Percentiles rank a stretch among this genome's conserved stretches.
phyloP scores from a whole-genome alignment of 768 basidiomycete genomes.

The Neoboletus subvelutipes region DNA sequence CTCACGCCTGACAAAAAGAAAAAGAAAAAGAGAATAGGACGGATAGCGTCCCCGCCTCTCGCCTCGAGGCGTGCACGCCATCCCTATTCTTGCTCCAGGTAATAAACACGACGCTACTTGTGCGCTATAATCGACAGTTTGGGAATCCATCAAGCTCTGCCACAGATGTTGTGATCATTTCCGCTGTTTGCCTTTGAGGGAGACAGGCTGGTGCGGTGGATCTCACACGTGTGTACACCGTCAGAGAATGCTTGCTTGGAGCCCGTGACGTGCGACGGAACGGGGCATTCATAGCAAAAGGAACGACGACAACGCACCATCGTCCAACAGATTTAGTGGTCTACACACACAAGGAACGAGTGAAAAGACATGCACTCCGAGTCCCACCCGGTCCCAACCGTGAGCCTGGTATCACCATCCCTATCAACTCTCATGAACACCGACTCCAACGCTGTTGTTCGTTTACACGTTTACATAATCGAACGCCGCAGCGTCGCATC shows the following conservation, averaged over 20 bases:
- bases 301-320: background rate
- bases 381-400: slow-evolving; percentile 1
- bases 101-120: background rate
- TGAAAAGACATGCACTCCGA: background rate
- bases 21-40: background rate
- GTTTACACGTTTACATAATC: background rate
- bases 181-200: slow-evolving; percentile 14
- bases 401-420: background rate
- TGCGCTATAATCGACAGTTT: background rate
- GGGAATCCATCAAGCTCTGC: slow-evolving; percentile 6
- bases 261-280: background rate
- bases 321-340: background rate
- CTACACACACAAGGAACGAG: background rate
- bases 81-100: background rate
- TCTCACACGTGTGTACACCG: slow-evolving; percentile 2
- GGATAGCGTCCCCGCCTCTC: background rate
- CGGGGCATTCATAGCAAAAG: background rate
- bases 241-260: background rate
- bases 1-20: background rate
- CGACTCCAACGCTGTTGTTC: background rate
- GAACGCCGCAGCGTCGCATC: background rate
- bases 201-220: background rate
- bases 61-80: slow-evolving; percentile 16
- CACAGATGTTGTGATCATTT: slow-evolving; percentile 18
- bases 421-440: background rate